Conservation (phyloP, 2,329 filamentous ascomycete species). For the Periconia macrospinosa region DNA sequence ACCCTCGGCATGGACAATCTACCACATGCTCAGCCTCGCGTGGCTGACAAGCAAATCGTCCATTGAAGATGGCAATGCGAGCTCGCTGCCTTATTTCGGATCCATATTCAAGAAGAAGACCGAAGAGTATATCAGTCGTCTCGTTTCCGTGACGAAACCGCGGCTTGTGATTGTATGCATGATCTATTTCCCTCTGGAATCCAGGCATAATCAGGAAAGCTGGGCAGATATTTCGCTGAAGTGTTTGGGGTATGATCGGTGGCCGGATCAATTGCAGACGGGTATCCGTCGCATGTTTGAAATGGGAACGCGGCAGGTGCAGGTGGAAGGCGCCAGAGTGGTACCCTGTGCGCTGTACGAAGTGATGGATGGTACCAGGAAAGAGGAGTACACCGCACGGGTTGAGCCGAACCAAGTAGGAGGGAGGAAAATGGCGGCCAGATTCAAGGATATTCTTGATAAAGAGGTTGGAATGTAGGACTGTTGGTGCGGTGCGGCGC, state of each 20-base stretch:
- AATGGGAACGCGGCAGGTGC: slow-evolving; percentile 29
- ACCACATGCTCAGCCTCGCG: slow-evolving; percentile 36
- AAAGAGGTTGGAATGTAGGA: background rate
- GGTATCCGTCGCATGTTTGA: slow-evolving; percentile 38
- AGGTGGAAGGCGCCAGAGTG: slow-evolving; percentile 30
- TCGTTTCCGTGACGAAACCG: slow-evolving; percentile 34
- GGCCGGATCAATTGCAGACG: slow-evolving; percentile 33
- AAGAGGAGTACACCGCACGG: slow-evolving; percentile 35
- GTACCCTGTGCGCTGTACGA: slow-evolving; percentile 38
- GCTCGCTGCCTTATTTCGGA: slow-evolving; percentile 34
- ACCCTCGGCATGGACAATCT: slow-evolving; percentile 28
- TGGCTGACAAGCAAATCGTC: slow-evolving; percentile 28
- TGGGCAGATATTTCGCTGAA: slow-evolving; percentile 39
- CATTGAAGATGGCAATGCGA: slow-evolving; percentile 27
- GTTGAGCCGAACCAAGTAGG: slow-evolving; percentile 40
- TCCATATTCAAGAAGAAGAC: slow-evolving; percentile 31
- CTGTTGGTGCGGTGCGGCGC: too few relatives aligned
- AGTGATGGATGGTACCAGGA: slow-evolving; percentile 32
- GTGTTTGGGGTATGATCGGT: slow-evolving; percentile 32
- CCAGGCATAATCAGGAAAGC: slow-evolving; percentile 24
- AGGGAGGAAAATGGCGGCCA: slow-evolving; percentile 37
- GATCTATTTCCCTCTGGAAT: slow-evolving; percentile 43
- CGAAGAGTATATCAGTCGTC: slow-evolving; percentile 27
- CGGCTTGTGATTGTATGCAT: slow-evolving; percentile 40
- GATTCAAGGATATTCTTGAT: slow-evolving; percentile 24